Percentiles rank a stretch among this genome's conserved stretches.
phyloP scores from a whole-genome alignment of 441 rosid species.

The Adansonia madagascariensis region DNA sequence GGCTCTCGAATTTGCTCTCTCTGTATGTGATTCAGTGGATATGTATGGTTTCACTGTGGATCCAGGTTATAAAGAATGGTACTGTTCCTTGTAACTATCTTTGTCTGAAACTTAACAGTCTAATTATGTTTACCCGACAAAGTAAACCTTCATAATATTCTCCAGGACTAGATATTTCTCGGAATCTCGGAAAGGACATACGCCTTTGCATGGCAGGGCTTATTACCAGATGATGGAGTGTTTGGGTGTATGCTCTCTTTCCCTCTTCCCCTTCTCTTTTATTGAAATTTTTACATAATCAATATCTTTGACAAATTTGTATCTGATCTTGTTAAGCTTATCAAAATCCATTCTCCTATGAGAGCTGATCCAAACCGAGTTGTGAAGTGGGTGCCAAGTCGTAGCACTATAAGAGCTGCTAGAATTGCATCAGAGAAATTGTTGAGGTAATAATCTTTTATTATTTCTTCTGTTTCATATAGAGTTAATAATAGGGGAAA shows the following conservation, averaged over 20 bases:
- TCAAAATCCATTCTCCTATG: conserved; percentile 95
- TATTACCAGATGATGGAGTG: conserved; percentile 99
- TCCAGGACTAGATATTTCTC: conserved; percentile 95
- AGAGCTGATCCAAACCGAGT: conserved; percentile 70
- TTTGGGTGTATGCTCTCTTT: conserved; percentile 72
- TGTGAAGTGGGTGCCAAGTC: conserved; percentile 76
- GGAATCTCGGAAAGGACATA: conserved; percentile 93
- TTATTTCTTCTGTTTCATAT: conserved; percentile 1
- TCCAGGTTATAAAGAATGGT: conserved; percentile 98
- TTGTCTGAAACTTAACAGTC: conserved; percentile 13
- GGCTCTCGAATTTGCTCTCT: conserved; percentile 97
- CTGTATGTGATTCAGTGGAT: conserved; percentile 85
- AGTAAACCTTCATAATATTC: conserved; percentile 19
- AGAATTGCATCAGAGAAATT: conserved; percentile 85
- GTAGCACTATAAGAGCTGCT: conserved; percentile 64
- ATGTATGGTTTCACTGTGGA: conserved; percentile 98
- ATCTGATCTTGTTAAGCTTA: conserved; percentile 55
- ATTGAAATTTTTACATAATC: too few species aligned
- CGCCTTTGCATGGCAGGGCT: conserved; percentile 94
- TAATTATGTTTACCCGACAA: conserved; percentile 16
- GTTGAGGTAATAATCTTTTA: conserved; percentile 50
- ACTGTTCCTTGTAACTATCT: conserved; percentile 23
- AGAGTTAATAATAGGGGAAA: neutral
- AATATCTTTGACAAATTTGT: conserved; percentile 18
- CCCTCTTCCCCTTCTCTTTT: too few species aligned